Evolutionary conservation across 495 filamentous ascomycete species (phyloP).

Genomic region (Elasticomyces elasticus): DNA sequence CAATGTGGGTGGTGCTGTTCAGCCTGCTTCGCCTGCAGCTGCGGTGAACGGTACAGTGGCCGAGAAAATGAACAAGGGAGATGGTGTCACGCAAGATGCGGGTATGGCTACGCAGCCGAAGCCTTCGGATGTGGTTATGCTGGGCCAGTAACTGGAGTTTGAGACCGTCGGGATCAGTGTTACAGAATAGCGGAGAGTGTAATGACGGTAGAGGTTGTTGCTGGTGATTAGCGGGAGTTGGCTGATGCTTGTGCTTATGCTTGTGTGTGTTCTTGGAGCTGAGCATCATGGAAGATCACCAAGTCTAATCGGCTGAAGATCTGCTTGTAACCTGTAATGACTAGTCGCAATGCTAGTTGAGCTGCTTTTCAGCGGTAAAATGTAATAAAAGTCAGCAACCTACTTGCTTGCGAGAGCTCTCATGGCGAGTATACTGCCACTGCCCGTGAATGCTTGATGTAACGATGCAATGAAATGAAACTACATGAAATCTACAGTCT

Average conservation of each 20-base stretch:
- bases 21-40: neutral
- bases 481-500: too few relatives aligned
- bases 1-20: neutral
- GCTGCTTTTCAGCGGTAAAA: neutral
- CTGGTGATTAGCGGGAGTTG: neutral
- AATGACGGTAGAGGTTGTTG: too few relatives aligned
- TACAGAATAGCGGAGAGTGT: too few relatives aligned
- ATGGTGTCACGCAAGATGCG: neutral
- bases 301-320: neutral
- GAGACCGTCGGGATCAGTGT: too few relatives aligned
- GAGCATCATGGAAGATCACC: neutral
- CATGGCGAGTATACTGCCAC: too few relatives aligned
- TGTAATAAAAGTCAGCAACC: neutral
- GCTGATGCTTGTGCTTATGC: neutral
- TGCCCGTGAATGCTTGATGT: too few relatives aligned
- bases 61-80: neutral
- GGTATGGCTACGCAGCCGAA: too few relatives aligned
- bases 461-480: too few relatives aligned
- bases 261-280: neutral
- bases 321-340: neutral
- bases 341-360: neutral
- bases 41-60: neutral
- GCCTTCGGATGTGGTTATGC: too few relatives aligned
- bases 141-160: too few relatives aligned
- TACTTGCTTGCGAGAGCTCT: too few relatives aligned